Conservation (phyloP, 2,329 filamentous ascomycete genomes). For the Thelonectria olida region DNA sequence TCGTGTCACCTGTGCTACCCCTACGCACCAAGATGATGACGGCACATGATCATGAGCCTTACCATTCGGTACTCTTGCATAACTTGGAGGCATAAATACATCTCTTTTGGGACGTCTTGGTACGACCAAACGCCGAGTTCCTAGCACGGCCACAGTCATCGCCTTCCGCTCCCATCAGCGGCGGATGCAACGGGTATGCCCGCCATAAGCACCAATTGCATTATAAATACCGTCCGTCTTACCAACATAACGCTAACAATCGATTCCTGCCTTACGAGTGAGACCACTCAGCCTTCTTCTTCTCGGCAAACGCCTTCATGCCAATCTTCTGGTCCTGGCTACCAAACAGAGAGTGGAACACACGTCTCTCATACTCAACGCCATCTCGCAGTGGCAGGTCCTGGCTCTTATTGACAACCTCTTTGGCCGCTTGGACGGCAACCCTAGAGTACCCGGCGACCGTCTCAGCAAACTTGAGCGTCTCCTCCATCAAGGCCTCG, state of each 20-base stretch:
- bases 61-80: neutral
- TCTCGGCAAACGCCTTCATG: conserved; percentile 94
- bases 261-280: conserved; percentile 67
- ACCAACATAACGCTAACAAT: conserved; percentile 9
- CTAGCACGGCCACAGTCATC: neutral
- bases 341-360: conserved; percentile 94
- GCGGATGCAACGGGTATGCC: neutral
- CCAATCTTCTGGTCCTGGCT: conserved; percentile 97
- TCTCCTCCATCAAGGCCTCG: conserved; percentile 83
- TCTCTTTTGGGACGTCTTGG: neutral
- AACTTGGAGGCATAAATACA: conserved; percentile 10
- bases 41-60: neutral
- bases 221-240: neutral
- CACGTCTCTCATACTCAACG: conserved; percentile 90
- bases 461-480: conserved; percentile 84
- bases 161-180: conserved; percentile 1
- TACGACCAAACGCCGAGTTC: neutral
- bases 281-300: conserved; percentile 92
- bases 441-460: conserved; percentile 89
- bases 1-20: neutral
- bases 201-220: conserved; percentile 15
- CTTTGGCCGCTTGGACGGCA: conserved; percentile 90
- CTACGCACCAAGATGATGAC: neutral
- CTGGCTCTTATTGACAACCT: conserved; percentile 99
- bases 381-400: conserved; percentile 88